Evolutionary conservation across 345 rosid species (phyloP).

Genomic region (Murraya koenigii): DNA sequence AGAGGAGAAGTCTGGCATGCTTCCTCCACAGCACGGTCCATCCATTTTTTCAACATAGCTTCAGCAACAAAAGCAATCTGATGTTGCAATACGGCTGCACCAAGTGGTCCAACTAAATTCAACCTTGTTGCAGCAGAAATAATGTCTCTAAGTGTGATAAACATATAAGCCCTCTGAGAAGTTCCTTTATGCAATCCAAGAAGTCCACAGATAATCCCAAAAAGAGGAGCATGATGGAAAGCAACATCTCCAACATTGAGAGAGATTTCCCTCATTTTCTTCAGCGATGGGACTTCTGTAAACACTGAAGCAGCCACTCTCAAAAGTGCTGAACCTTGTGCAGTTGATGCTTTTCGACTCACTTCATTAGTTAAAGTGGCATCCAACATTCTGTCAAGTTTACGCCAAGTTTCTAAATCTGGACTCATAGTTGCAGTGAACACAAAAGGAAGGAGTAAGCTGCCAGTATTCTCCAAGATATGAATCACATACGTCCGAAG

Average conservation of each 20-base stretch:
- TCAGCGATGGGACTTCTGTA: conserved; percentile 56
- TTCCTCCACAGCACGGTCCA: conserved; percentile 53
- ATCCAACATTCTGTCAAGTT: conserved; percentile 48
- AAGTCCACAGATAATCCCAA: conserved; percentile 76
- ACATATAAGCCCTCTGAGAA: conserved; percentile 79
- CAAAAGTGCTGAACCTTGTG: conserved; percentile 84
- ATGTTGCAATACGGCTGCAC: conserved; percentile 82
- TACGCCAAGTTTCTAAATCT: conserved; percentile 43
- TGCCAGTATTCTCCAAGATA: conserved; percentile 65
- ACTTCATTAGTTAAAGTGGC: conserved; percentile 78
- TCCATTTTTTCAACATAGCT: conserved; percentile 54
- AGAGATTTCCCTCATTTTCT: conserved; percentile 45
- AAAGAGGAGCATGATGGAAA: conserved; percentile 82
- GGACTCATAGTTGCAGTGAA: conserved; percentile 50
- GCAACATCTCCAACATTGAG: conserved; percentile 30
- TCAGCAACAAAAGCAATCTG: conserved; percentile 61
- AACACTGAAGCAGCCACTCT: conserved; percentile 70
- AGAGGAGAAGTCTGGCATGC: conserved; percentile 75
- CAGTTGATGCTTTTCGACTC: conserved; percentile 59
- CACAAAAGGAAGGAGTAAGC: conserved; percentile 80
- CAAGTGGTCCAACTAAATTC: conserved; percentile 75
- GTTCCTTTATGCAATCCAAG: conserved; percentile 59
- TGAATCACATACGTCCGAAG: conserved; percentile 44
- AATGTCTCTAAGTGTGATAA: conserved; percentile 68
- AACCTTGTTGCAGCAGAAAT: conserved; percentile 86